A percentile compares a stretch with the other conserved stretches of the same genome.
phyloP scores from a whole-genome alignment of 306 rosid genomes.

The Fragaria vesca region DNA sequence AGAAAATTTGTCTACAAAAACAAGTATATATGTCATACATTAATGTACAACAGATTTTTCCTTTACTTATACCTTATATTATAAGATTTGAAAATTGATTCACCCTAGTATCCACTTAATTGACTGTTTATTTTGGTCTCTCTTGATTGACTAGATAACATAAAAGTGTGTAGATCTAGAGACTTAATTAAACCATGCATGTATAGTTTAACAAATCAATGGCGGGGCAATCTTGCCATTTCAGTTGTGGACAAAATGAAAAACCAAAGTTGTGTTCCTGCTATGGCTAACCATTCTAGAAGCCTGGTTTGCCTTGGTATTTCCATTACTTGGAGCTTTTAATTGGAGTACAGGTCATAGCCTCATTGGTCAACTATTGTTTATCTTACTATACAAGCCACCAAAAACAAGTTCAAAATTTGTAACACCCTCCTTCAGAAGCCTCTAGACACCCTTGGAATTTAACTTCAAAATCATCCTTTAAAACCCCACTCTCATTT shows the following conservation, averaged over 20 bases:
- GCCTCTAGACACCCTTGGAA: slow-evolving; percentile 9
- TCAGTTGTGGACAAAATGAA: not conserved
- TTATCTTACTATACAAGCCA: slow-evolving; percentile 7
- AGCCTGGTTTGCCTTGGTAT: not conserved
- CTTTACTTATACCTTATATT: not conserved
- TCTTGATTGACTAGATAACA: not conserved
- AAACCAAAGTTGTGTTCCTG: not conserved
- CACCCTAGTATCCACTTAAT: not conserved
- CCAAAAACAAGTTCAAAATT: slow-evolving; percentile 14
- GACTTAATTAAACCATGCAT: not conserved
- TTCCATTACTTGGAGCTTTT: not conserved
- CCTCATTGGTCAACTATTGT: slow-evolving; percentile 18
- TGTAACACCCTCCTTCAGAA: slow-evolving; percentile 10
- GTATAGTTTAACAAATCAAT: not conserved
- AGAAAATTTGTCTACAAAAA: too few relatives aligned
- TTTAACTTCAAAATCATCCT: not conserved
- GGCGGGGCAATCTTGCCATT: slow-evolving; percentile 1
- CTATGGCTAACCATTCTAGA: slow-evolving; percentile 21
- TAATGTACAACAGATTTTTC: too few relatives aligned
- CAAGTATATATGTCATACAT: too few relatives aligned
- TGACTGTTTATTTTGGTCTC: not conserved
- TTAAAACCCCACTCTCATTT: slow-evolving; percentile 11
- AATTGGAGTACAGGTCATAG: too few relatives aligned
- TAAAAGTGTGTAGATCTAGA: not conserved
- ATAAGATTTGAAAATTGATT: not conserved